A percentile compares a stretch with the other conserved stretches of the same genome.
phyloP scores from a whole-genome alignment of 2,329 filamentous ascomycete species.

The Periconia sp. region DNA sequence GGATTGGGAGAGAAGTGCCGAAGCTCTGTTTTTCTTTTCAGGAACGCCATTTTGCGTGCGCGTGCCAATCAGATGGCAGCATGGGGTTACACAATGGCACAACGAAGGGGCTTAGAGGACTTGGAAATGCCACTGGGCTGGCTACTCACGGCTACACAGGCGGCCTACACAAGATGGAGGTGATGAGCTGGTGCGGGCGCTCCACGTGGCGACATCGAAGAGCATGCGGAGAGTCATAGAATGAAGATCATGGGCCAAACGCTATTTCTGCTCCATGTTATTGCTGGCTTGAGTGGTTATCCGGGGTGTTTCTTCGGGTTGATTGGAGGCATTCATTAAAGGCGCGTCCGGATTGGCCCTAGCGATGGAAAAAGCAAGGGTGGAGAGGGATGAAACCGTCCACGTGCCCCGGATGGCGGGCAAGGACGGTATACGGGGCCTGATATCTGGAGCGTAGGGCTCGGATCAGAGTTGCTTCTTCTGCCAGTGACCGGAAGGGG shows the following conservation, averaged over 20 bases:
- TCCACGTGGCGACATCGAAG: slow-evolving; percentile 28
- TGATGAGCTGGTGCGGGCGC: slow-evolving; percentile 13
- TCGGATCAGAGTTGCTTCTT: too few species aligned
- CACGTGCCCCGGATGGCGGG: slow-evolving; percentile 17
- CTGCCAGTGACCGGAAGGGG: slow-evolving; percentile 8
- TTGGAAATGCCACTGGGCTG: slow-evolving; percentile 10
- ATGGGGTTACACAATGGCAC: slow-evolving; percentile 7
- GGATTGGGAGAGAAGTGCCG: slow-evolving; percentile 7
- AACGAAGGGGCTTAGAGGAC: slow-evolving; percentile 3
- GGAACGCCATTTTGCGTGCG: slow-evolving; percentile 1
- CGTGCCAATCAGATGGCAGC: slow-evolving; percentile 7
- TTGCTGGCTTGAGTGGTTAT: slow-evolving; percentile 4
- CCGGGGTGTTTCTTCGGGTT: too few species aligned
- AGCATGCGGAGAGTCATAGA: slow-evolving; percentile 5
- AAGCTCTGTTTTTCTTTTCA: not conserved
- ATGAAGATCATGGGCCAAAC: too few species aligned
- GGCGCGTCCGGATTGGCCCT: too few species aligned
- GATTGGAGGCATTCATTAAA: too few species aligned
- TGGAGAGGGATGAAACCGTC: slow-evolving; percentile 6
- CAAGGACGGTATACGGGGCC: not conserved
- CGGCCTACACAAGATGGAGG: slow-evolving; percentile 11
- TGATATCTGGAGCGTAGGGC: slow-evolving; percentile 3
- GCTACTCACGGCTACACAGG: slow-evolving; percentile 25
- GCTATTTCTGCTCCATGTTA: too few species aligned
- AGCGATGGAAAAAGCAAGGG: slow-evolving; percentile 9